Evolutionary conservation across 2,329 filamentous ascomycete genomes (phyloP).

Genomic region (Hypoxylon sp.): DNA sequence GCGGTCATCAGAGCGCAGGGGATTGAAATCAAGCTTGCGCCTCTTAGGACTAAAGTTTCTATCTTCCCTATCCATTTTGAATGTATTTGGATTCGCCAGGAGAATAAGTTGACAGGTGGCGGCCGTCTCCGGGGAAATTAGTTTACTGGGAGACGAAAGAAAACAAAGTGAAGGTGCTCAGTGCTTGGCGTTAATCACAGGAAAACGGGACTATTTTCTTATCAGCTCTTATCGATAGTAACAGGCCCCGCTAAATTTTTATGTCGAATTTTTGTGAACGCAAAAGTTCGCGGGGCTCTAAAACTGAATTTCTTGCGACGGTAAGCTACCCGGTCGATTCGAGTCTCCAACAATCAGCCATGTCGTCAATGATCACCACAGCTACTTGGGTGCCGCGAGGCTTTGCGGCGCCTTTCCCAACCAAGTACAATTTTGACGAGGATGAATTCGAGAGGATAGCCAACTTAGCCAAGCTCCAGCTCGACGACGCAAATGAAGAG

Average conservation of each 20-base stretch:
- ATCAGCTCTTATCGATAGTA: conserved; percentile 43
- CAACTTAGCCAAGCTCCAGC: conserved; percentile 80
- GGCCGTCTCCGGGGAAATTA: conserved; percentile 13
- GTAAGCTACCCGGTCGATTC: conserved; percentile 8
- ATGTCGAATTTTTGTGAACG: conserved; percentile 33
- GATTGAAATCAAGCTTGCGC: conserved; percentile 75
- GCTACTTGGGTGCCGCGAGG: conserved; percentile 83
- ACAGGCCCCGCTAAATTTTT: conserved; percentile 49
- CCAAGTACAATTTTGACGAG: conserved; percentile 82
- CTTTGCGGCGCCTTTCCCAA: conserved; percentile 81
- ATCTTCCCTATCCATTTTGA: conserved; percentile 53
- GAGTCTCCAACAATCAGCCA: conserved; percentile 49
- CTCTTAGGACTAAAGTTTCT: conserved; percentile 69
- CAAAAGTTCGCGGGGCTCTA: conserved; percentile 51
- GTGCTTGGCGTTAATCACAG: conserved; percentile 9
- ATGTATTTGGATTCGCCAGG: conserved; percentile 1
- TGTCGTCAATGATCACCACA: conserved; percentile 81
- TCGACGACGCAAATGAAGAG: conserved; percentile 93
- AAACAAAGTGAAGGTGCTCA: conserved; percentile 19
- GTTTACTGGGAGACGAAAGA: conserved; percentile 19
- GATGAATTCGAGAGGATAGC: conserved; percentile 83
- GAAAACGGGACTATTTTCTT: conserved; percentile 28
- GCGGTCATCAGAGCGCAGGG: conserved; percentile 67
- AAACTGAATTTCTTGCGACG: conserved; percentile 21
- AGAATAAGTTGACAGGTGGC: conserved; percentile 2